Base-by-base conservation (phyloP, 2,329 filamentous ascomycete species). In the Talaromyces islandicus region DNA sequence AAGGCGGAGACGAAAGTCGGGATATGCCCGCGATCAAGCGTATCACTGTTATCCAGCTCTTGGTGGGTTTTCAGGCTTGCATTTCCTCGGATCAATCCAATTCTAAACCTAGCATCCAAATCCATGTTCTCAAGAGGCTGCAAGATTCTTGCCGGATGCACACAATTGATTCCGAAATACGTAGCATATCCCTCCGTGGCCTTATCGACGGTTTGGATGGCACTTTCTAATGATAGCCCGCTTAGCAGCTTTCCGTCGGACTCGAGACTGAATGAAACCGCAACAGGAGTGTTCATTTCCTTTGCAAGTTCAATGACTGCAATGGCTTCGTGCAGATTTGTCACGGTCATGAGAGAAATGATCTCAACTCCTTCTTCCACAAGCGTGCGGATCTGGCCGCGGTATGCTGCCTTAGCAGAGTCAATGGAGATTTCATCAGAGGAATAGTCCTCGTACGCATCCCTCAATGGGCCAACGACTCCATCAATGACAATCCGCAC, bases 331-430 rank as follows among this genome's bases (percentile, higher is more conserved):
- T 58, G 19, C 19, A 61, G 19, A 25, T 61, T 61, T 21, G 59
- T 58, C 30, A 58, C 38, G 7, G 59, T 61, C 32, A 61, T 46
- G 3, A 61, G 30, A 9, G 48, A 41, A n/a, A 61, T 32, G 1
- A 58, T 14, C 19, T 61, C 59, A 17, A 61, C 59, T 7, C 59
- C 59, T 19, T 56, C 55, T 30, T 61, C 55, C 7, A 56, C 59
- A 12, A 61, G 52, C 29, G 50, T 52, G 7, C 7, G 19, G 12
- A 61, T 56, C 56, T 61, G 59, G 5, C 14, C 25, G 10, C 50
- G 46, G 50, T 61, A 61, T 4, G 19, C 35, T 27, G 48, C 35
- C 3, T 41, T 32, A 32, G 59, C 59, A 14, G 19, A 11, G 14
- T 58, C 55, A 17, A 61, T 14, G 4, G 59, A 14, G 2, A 61